These are phyloP conservation scores for Rhizopus microsporus DNA, from an alignment of 371 early-diverging fungal species.

Conservation along the genomic window DNA sequence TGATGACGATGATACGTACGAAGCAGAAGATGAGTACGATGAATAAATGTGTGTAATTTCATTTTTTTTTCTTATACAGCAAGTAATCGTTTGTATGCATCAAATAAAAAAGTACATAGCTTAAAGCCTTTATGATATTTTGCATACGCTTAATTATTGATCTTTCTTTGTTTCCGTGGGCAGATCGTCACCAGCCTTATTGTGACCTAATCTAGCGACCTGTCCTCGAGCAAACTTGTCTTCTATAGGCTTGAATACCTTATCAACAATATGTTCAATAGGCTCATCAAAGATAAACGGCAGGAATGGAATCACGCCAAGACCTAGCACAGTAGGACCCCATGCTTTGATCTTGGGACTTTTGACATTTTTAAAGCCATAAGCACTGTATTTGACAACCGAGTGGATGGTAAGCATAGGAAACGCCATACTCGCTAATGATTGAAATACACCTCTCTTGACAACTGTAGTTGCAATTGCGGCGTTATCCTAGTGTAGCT, in stretches of 20 bases:
- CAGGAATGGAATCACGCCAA: constrained; percentile 70
- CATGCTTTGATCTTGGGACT: constrained; percentile 54
- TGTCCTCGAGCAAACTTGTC: constrained; percentile 15
- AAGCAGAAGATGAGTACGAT: constrained; percentile 6
- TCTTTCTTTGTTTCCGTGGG: constrained; percentile 15
- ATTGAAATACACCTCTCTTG: constrained; percentile 73
- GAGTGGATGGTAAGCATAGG: constrained; percentile 78
- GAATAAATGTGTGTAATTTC: background rate
- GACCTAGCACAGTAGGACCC: constrained; percentile 71
- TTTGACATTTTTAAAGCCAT: constrained; percentile 57
- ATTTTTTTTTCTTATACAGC: background rate
- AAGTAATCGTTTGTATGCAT: background rate
- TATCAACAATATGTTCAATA: constrained; percentile 67
- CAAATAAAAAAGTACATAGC: background rate
- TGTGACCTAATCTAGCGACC: constrained; percentile 29
- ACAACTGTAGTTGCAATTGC: constrained; percentile 59
- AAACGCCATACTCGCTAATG: constrained; percentile 69
- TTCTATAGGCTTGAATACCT: constrained; percentile 59
- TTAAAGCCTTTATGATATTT: too few relatives aligned
- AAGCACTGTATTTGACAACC: constrained; percentile 68
- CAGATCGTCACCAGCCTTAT: constrained; percentile 28
- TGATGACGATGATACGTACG: constrained; percentile 11
- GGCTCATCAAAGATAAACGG: constrained; percentile 79
- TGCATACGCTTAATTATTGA: background rate
- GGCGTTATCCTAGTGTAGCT: constrained; percentile 29